Base-by-base conservation (phyloP, 208 protist species). In the Crithidia thermophila region DNA sequence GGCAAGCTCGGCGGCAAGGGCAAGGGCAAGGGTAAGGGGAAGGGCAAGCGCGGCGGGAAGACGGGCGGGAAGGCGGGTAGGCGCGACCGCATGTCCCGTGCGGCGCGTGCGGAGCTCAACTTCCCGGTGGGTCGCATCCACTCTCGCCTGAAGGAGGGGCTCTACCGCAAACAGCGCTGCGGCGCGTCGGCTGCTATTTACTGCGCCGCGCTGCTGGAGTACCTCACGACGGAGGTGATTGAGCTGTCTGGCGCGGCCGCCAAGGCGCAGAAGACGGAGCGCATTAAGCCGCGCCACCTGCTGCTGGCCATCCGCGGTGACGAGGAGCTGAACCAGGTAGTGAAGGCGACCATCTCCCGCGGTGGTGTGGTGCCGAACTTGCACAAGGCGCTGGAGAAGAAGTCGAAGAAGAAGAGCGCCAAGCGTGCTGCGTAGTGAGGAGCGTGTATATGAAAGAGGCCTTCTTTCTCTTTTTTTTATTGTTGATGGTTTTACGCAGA, bases 101-200 rank as follows among this genome's bases (percentile, higher is more conserved):
- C 94, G 30, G 82, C 79, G 0, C 87, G 91, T 16, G 95, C 97
- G 3, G 93, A 97, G 40, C 77, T 98, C 33, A 91, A 97, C 76
- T 98, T 98, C 75, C 98, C 98, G 25, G 98, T 99, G 20, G 98
- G 98, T 58, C 91, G 99, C 80, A 99, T 99, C 63, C 99, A 99
- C 85, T 90, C 97, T n/a, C 89, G 97, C 51, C 82, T 99, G 55
- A 99, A 99, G 90, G 79, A 97, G 47, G 85, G 96, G 18, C 91
- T 98, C 40, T 90, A 94, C 64, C 86, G 88, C 73, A 93, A 98
- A 56, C 94, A 97, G 67, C 95, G 99, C 55, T 98, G 99, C 47
- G 97, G 97, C 36, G 97, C 97, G 30, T 98, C 94, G 7, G 98
- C 98, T 0, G 97, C 98, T 11, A 99, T 99, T 55, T 99, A 99